Base-by-base conservation (phyloP, 345 rosid species). In the Murraya paniculata region DNA sequence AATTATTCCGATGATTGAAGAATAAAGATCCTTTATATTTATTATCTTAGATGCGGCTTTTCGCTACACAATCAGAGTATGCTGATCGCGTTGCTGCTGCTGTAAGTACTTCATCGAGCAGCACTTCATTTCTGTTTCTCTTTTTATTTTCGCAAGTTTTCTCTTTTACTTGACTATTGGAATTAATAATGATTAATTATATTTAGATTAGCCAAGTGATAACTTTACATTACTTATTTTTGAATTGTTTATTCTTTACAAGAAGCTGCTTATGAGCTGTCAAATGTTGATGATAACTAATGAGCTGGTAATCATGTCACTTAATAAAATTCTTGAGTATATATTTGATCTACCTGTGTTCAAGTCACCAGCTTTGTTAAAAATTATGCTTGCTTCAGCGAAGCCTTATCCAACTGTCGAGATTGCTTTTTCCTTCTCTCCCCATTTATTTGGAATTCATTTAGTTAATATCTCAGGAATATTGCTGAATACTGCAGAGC, bases 51-150 rank as follows among this genome's bases (percentile, higher is more conserved):
- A 85, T 94, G 90, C 88, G 92, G 71, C 94, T 97, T 78, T 97
- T 91, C 72, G 79, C 90, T 8, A 89, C 96, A 31, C 98, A 93
- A 83, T 91, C 94, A 1, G 85, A 94, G 81, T 94, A 91, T 56
- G 90, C 94, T 1, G 98, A 92, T 89, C 90, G 93, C 68, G 89
- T 97, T 30, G 89, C 93, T 53, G 75, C 88, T 61, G 98, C 97
- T 64, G 99, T 88, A 77, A 62, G 94, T 82, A 60, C 6, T 24
- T 16, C 48, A 36, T 57, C 5, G 45, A 22, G 25, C 60, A 27
- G 14, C 35, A 25, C 75, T 10, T 59, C 24, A 31, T 55, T 71
- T 39, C 77, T 53, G 38, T 14, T 57, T 61, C 58, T 64, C 13
- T 62, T 62, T 5, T 27, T 45, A 8, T 21, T 64, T 33, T 30